A percentile compares a stretch with the other conserved stretches of the same genome.
These are phyloP conservation scores for Xylaria intraflava DNA, from an alignment of 495 filamentous ascomycete genomes.

Conservation along the genomic window DNA sequence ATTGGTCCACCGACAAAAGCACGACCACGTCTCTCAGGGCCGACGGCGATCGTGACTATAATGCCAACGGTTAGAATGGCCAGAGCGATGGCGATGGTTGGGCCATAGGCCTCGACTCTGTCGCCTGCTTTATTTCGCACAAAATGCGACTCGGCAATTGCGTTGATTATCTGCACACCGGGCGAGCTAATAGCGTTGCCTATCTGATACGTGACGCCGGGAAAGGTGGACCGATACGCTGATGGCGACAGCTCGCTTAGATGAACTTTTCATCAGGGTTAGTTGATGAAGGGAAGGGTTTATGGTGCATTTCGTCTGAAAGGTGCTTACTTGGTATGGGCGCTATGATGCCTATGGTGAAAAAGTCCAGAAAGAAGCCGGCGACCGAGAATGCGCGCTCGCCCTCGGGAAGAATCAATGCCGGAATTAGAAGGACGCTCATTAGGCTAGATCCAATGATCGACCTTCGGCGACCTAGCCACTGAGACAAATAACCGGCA, in stretches of 20 bases:
- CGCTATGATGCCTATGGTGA: slow-evolving; percentile 74
- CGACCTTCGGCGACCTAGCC: slow-evolving; percentile 59
- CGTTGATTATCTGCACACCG: slow-evolving; percentile 65
- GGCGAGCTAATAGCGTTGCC: slow-evolving; percentile 73
- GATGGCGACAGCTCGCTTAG: slow-evolving; percentile 71
- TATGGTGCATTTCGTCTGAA: background rate
- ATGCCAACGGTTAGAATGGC: slow-evolving; percentile 63
- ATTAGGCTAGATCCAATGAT: slow-evolving; percentile 56
- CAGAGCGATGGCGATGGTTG: slow-evolving; percentile 61
- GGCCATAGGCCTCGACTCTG: slow-evolving; percentile 58
- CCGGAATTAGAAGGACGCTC: slow-evolving; percentile 55
- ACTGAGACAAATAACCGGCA: slow-evolving; percentile 65
- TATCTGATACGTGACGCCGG: slow-evolving; percentile 63
- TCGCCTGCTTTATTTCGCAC: slow-evolving; percentile 43
- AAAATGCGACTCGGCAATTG: slow-evolving; percentile 51
- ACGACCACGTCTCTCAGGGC: slow-evolving; percentile 60
- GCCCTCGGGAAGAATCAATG: slow-evolving; percentile 60
- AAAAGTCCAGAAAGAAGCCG: slow-evolving; percentile 74
- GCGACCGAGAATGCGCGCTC: slow-evolving; percentile 54
- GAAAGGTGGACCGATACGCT: slow-evolving; percentile 64
- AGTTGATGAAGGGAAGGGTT: background rate
- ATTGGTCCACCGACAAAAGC: slow-evolving; percentile 59
- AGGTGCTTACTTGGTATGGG: slow-evolving; percentile 47
- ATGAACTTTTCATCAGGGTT: slow-evolving; percentile 42
- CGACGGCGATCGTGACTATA: slow-evolving; percentile 50